A percentile compares a stretch with the other conserved stretches of the same genome.
Evolutionary conservation across 1,139 yeast species (phyloP).

Genomic region (Kodamaea arcana): DNA sequence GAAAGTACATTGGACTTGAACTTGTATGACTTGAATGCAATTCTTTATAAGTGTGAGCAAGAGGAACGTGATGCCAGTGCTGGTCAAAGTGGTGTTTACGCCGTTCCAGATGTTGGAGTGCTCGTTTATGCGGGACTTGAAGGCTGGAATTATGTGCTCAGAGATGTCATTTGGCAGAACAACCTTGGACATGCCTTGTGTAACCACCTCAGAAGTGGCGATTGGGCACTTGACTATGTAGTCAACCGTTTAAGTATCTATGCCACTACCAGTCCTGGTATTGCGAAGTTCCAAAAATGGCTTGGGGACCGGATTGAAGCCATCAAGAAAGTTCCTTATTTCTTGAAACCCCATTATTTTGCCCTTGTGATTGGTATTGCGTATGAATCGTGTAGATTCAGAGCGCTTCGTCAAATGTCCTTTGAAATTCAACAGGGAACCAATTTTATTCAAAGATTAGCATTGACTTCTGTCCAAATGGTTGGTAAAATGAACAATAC

Average conservation of each 20-base stretch:
- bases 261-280: conserved; percentile 36
- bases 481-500: conserved; percentile 71
- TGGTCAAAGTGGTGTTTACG: conserved; percentile 70
- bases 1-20: conserved; percentile 61
- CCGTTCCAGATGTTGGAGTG: conserved; percentile 67
- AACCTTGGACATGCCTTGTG: conserved; percentile 82
- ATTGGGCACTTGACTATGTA: conserved; percentile 85
- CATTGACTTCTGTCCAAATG: conserved; percentile 86
- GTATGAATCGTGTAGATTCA: conserved; percentile 72
- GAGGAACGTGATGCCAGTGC: conserved; percentile 82
- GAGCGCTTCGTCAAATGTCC: conserved; percentile 59
- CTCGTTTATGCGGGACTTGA: conserved; percentile 86
- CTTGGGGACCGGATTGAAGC: conserved; percentile 60
- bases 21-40: conserved; percentile 68
- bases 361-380: conserved; percentile 75
- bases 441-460: conserved; percentile 71
- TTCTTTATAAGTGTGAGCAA: conserved; percentile 74
- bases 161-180: conserved; percentile 60
- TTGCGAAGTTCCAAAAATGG: conserved; percentile 64
- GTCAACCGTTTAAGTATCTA: conserved; percentile 61
- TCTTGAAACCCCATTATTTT: conserved; percentile 82
- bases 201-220: conserved; percentile 73
- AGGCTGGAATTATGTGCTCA: conserved; percentile 81
- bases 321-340: conserved; percentile 66
- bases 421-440: conserved; percentile 56